Percentiles rank a stretch among this genome's conserved stretches.
Conservation (phyloP, 2,329 filamentous ascomycete genomes). For the Fusarium kyushuense region DNA sequence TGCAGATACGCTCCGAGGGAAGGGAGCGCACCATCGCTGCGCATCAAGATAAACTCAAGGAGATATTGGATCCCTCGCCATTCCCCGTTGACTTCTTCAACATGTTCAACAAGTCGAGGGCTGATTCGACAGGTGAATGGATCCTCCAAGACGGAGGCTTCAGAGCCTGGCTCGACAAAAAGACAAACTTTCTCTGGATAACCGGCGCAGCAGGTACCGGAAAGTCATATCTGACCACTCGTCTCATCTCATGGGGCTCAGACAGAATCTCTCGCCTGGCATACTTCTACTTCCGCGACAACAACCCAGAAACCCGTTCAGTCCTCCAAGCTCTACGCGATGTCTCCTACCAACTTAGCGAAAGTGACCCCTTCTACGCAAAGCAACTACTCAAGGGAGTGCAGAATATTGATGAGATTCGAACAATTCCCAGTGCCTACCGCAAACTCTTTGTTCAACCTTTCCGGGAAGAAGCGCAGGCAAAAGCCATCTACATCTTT, state of each 20-base stretch:
- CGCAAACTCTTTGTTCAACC: slow-evolving; percentile 57
- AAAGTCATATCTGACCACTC: slow-evolving; percentile 60
- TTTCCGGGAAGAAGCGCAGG: slow-evolving; percentile 50
- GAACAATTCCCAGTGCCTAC: slow-evolving; percentile 59
- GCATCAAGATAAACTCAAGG: slow-evolving; percentile 55
- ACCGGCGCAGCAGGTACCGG: slow-evolving; percentile 60
- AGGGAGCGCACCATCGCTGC: slow-evolving; percentile 50
- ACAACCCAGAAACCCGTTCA: slow-evolving; percentile 60
- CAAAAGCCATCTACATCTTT: slow-evolving; percentile 57
- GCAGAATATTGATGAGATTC: slow-evolving; percentile 56
- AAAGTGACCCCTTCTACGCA: slow-evolving; percentile 59
- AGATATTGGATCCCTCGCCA: slow-evolving; percentile 57
- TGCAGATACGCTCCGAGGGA: slow-evolving; percentile 52
- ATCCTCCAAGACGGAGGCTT: slow-evolving; percentile 56
- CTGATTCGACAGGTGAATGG: slow-evolving; percentile 61
- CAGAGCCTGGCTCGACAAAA: slow-evolving; percentile 54
- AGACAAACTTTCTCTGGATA: slow-evolving; percentile 59
- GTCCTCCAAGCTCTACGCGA: slow-evolving; percentile 60
- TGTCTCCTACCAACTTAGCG: slow-evolving; percentile 61
- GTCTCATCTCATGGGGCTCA: slow-evolving; percentile 57
- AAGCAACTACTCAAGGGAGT: slow-evolving; percentile 55
- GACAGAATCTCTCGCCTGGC: slow-evolving; percentile 53
- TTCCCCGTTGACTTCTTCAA: slow-evolving; percentile 58
- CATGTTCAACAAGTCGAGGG: slow-evolving; percentile 55
- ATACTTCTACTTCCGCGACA: slow-evolving; percentile 63